Conservation (phyloP, 2,329 filamentous ascomycete genomes). For the Daldinia sp. region DNA sequence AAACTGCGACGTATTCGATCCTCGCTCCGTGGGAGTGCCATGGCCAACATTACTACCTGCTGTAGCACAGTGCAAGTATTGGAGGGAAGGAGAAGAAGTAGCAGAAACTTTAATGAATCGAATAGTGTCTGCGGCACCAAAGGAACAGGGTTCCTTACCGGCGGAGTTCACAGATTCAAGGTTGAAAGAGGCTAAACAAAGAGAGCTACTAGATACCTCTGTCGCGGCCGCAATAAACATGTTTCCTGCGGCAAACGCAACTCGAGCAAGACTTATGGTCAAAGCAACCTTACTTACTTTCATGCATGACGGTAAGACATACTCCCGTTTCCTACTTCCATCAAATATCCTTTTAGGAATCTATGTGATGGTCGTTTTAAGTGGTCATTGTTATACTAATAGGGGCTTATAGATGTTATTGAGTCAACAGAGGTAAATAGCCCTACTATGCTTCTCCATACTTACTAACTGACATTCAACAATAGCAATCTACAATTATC, state of each 20-base stretch:
- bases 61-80: slow-evolving; percentile 23
- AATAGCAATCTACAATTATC: slow-evolving; percentile 21
- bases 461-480: neutral
- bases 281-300: slow-evolving; percentile 26
- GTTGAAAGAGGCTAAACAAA: slow-evolving; percentile 23
- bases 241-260: slow-evolving; percentile 18
- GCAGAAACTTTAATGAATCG: slow-evolving; percentile 18
- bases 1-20: slow-evolving; percentile 25
- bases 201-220: slow-evolving; percentile 21
- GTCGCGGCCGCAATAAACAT: slow-evolving; percentile 23
- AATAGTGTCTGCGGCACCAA: slow-evolving; percentile 12
- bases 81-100: slow-evolving; percentile 21
- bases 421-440: slow-evolving; percentile 20
- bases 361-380: neutral
- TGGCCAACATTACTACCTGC: slow-evolving; percentile 28
- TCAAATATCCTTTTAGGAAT: neutral
- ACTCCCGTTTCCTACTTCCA: neutral
- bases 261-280: slow-evolving; percentile 19
- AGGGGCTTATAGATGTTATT: slow-evolving; percentile 10
- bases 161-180: slow-evolving; percentile 10
- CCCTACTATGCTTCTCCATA: neutral
- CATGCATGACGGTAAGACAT: slow-evolving; percentile 24
- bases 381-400: neutral
- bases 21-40: slow-evolving; percentile 8
- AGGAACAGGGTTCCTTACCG: slow-evolving; percentile 20